A percentile compares a stretch with the other conserved stretches of the same genome.
phyloP scores from a whole-genome alignment of 352 stramenopile species.

The Phytopythium sindhum region DNA sequence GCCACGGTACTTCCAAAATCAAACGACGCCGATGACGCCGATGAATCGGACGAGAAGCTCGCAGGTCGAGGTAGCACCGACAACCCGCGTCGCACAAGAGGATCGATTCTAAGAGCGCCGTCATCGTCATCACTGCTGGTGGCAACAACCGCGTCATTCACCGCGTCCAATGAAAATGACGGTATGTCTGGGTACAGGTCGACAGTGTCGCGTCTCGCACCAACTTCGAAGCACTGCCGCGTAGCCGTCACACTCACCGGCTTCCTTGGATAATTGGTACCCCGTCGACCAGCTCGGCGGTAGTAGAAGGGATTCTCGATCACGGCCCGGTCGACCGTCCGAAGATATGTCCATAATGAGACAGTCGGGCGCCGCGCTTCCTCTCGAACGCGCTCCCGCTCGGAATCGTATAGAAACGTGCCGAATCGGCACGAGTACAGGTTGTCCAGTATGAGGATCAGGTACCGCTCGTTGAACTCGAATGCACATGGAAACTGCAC shows the following conservation, averaged over 20 bases:
- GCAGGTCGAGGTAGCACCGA: neutral
- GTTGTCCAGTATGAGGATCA: slow-evolving; percentile 81
- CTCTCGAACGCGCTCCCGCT: slow-evolving; percentile 59
- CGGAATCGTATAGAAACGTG: slow-evolving; percentile 97
- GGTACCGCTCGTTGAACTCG: slow-evolving; percentile 83
- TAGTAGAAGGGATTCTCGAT: slow-evolving; percentile 79
- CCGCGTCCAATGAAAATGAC: slow-evolving; percentile 3
- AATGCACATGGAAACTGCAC: slow-evolving; percentile 77
- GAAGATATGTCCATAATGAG: slow-evolving; percentile 79
- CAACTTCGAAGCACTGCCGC: slow-evolving; percentile 49
- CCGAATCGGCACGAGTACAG: slow-evolving; percentile 81
- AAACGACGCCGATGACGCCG: slow-evolving; percentile 22
- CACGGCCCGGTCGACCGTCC: slow-evolving; percentile 50
- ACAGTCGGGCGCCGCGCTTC: slow-evolving; percentile 50
- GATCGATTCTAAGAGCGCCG: neutral
- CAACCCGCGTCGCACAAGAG: neutral
- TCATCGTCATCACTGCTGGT: neutral
- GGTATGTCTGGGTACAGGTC: slow-evolving; percentile 6
- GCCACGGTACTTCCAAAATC: slow-evolving; percentile 28
- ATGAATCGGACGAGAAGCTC: slow-evolving; percentile 21
- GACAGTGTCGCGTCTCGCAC: slow-evolving; percentile 7
- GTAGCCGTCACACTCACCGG: slow-evolving; percentile 54
- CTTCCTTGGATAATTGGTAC: slow-evolving; percentile 22
- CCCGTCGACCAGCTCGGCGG: slow-evolving; percentile 32
- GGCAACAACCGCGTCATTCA: neutral